Evolutionary conservation across 768 basidiomycete species (phyloP).

Genomic region (Pluteus cervinus): DNA sequence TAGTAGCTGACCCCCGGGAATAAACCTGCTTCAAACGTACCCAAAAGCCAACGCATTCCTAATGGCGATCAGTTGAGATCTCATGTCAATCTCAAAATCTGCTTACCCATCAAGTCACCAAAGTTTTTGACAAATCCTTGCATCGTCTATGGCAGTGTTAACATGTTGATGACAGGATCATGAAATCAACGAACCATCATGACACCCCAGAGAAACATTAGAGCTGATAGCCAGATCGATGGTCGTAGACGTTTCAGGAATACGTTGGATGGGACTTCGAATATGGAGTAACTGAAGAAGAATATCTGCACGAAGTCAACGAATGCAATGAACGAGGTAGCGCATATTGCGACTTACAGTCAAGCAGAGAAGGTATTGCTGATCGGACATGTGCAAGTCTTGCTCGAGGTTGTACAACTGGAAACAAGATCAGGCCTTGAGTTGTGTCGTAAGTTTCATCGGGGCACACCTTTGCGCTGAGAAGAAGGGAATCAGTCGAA

Average conservation of each 20-base stretch:
- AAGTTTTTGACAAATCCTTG: slow-evolving; percentile 70
- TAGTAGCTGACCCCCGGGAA: slow-evolving; percentile 65
- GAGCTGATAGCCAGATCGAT: slow-evolving; percentile 67
- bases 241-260: slow-evolving; percentile 70
- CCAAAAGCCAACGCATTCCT: slow-evolving; percentile 71
- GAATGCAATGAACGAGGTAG: slow-evolving; percentile 8
- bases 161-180: too few relatives aligned
- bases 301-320: slow-evolving; percentile 24
- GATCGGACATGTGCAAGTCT: slow-evolving; percentile 55
- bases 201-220: slow-evolving; percentile 73
- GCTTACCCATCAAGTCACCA: slow-evolving; percentile 59
- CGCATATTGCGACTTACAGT: slow-evolving; percentile 32
- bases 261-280: slow-evolving; percentile 74
- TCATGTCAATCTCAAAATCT: not conserved
- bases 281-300: slow-evolving; percentile 64
- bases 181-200: slow-evolving; percentile 71
- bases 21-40: slow-evolving; percentile 68
- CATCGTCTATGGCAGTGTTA: slow-evolving; percentile 43
- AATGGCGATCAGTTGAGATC: slow-evolving; percentile 3
- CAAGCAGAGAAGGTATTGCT: slow-evolving; percentile 58
- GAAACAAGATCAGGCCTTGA: slow-evolving; percentile 1
- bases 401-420: slow-evolving; percentile 60
- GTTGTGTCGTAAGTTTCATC: not conserved
- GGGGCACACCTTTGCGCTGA: slow-evolving; percentile 32
- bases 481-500: too few relatives aligned